Evolutionary conservation across 139 green algal species (phyloP), one percentile per base, ranked within the genome.

Genomic region (Tetradesmus lagerheimii): DNA sequence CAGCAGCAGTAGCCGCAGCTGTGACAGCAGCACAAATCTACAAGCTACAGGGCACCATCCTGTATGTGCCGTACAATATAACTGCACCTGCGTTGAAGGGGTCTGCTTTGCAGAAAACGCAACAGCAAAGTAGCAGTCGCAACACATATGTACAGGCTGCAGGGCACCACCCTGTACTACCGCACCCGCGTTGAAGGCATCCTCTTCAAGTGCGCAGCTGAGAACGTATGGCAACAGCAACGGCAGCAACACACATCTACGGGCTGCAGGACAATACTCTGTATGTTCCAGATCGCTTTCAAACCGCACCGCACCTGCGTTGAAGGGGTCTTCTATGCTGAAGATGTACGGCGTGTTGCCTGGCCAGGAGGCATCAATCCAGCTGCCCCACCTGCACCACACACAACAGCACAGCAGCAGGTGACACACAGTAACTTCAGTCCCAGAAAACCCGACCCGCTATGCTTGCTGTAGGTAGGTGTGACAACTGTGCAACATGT

Each of bases 321-420:
- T 39, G 39, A 88, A 88, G 38, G 83, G 83, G n/a, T 88, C 83
- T 29, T 88, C 83, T 12, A 88, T 77, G 71, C 37, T 31, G 39
- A 88, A 88, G 25, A 88, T 88, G 83, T 88, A 88, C 12, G 27
- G 62, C 83, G 43, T 80, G 38, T 34, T 53, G 9, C 34, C 34
- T n/a, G 83, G 83, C 83, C 83, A 88, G 12, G 25, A 27, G 0
- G 62, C 62, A 4, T 88, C 83, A 2, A 66, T 27, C 83, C 83
- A 88, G 27, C 64, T 34, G 1, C 83, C 83, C 83, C 83, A 88
- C 57, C 57, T 71, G 57, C 47, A 62, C 47, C 2, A 11, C 47
- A 62, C 57, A n/a, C 20, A 31, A 8, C 57, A 71, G 23, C 53
- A 66, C 15, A 25, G 53, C 53, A 66, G 53, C 35, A 39, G 31